A percentile compares a stretch with the other conserved stretches of the same genome.
Evolutionary conservation across 177 flowering plant genomes (phyloP).

Genomic region (Telopea speciosissima): DNA sequence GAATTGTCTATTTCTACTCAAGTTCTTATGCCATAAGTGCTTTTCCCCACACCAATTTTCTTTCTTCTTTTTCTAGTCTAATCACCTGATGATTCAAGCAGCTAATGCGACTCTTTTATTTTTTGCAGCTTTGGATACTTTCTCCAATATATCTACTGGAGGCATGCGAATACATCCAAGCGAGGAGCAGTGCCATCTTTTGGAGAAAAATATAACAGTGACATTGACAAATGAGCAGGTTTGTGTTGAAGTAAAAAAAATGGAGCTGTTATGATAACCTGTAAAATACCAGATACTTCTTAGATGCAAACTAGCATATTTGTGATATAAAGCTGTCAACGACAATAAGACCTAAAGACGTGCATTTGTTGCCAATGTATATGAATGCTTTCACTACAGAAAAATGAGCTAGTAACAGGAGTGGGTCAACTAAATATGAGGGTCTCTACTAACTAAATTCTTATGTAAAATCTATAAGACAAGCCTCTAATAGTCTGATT

Average conservation of each 20-base stretch:
- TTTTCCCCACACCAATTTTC: not conserved
- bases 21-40: not conserved
- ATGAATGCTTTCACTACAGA: too few species aligned
- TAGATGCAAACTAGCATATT: not conserved
- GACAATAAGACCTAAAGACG: not conserved
- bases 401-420: too few species aligned
- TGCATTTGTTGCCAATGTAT: not conserved
- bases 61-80: not conserved
- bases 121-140: constrained; percentile 36
- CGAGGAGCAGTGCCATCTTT: constrained; percentile 59
- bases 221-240: constrained; percentile 85
- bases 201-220: constrained; percentile 52
- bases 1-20: not conserved
- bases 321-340: not conserved
- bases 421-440: not conserved
- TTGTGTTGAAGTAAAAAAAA: not conserved
- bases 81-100: not conserved
- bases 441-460: not conserved
- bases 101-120: constrained; percentile 7
- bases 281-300: not conserved
- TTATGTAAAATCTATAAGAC: too few species aligned
- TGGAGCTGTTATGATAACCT: not conserved
- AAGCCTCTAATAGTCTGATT: too few species aligned
- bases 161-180: constrained; percentile 31
- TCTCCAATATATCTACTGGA: constrained; percentile 45